Evolutionary conservation across 345 rosid genomes (phyloP).

Genomic region (Erysimum cheiranthoides): DNA sequence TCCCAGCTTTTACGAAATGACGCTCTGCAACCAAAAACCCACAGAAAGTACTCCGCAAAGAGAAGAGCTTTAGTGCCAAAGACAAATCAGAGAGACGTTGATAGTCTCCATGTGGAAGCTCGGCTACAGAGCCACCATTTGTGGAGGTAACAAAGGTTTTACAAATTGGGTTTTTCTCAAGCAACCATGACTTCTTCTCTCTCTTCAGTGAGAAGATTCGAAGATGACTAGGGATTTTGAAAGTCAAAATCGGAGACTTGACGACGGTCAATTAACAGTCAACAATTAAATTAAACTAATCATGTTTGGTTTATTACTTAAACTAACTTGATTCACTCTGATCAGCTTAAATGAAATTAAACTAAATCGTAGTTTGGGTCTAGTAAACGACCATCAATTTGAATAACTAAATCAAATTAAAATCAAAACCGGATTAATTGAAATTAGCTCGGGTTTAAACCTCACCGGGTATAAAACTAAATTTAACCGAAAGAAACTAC

Average conservation of each 20-base stretch:
- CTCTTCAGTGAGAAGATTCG: constrained; percentile 18
- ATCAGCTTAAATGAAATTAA: too few species aligned
- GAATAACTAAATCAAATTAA: too few species aligned
- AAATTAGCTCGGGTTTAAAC: too few species aligned
- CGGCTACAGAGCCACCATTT: not conserved
- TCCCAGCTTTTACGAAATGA: constrained; percentile 54
- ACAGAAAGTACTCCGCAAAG: constrained; percentile 21
- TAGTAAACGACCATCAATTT: too few species aligned
- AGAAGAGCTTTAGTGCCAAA: constrained; percentile 21
- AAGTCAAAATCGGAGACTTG: not conserved
- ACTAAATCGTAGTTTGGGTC: too few species aligned
- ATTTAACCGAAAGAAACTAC: too few species aligned
- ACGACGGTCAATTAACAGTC: too few species aligned
- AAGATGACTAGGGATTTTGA: constrained; percentile 24
- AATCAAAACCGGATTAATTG: too few species aligned
- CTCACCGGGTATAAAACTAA: too few species aligned
- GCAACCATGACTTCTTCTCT: constrained; percentile 43
- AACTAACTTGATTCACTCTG: too few species aligned
- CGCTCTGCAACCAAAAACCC: constrained; percentile 45
- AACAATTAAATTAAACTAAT: too few species aligned
- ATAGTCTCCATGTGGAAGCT: constrained; percentile 31
- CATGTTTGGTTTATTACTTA: too few species aligned
- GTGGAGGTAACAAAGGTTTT: constrained; percentile 36
- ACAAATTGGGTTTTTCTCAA: constrained; percentile 52
- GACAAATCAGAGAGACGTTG: constrained; percentile 17